Percentiles rank a stretch among this genome's conserved stretches.
Evolutionary conservation across 2,329 filamentous ascomycete species (phyloP).

Genomic region (Fusarium anthophilum): DNA sequence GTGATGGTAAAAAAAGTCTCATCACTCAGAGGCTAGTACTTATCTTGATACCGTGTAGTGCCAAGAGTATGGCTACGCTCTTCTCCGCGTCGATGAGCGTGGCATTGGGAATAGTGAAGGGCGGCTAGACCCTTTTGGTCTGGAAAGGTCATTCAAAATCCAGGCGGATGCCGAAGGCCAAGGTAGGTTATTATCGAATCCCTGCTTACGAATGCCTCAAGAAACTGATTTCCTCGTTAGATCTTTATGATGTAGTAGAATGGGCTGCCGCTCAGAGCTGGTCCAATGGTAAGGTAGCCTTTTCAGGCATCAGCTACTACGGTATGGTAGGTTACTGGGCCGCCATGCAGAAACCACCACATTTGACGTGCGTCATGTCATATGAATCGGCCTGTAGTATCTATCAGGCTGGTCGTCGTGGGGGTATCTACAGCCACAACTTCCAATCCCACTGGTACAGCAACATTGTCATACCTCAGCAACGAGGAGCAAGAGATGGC

Average conservation of each 20-base stretch:
- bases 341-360: not conserved
- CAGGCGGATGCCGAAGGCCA: not conserved
- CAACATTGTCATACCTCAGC: not conserved
- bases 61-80: not conserved
- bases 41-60: fast-evolving
- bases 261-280: not conserved
- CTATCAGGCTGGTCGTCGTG: not conserved
- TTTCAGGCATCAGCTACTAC: not conserved
- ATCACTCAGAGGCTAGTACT: fast-evolving
- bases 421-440: not conserved
- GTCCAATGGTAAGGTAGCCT: not conserved
- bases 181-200: not conserved
- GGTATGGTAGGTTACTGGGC: not conserved
- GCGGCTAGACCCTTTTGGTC: not conserved
- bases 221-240: not conserved
- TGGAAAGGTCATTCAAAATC: not conserved
- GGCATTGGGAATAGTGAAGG: not conserved
- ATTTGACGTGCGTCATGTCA: not conserved
- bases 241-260: not conserved
- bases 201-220: too few relatives aligned
- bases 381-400: not conserved
- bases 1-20: fast-evolving
- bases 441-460: not conserved
- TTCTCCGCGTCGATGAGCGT: not conserved
- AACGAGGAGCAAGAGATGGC: not conserved